Percentiles rank a stretch among this genome's conserved stretches.
Conservation (phyloP, 192 early-diverging fungal species). For the Backusella sp. region DNA sequence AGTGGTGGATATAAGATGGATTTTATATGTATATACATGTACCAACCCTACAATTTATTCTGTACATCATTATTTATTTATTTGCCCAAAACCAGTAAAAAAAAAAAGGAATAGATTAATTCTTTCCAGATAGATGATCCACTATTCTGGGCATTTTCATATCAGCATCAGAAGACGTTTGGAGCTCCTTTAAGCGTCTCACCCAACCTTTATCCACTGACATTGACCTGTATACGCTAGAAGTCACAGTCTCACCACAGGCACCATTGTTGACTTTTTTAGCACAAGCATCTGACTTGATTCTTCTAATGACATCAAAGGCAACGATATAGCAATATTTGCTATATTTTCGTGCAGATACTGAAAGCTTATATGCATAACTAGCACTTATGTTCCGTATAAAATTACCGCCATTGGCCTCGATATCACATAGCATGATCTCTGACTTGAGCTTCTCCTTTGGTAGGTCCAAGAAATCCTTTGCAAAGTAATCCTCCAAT, state of each 20-base stretch:
- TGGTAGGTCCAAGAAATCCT: not conserved
- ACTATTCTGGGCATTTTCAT: not conserved
- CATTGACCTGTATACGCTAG: not conserved
- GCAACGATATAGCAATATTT: conserved; percentile 24
- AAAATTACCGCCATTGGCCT: not conserved
- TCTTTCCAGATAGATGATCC: not conserved
- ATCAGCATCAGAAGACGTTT: not conserved
- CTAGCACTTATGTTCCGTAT: conserved; percentile 19
- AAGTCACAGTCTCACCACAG: not conserved
- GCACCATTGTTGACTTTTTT: not conserved
- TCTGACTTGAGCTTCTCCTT: not conserved
- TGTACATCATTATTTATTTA: too few species aligned
- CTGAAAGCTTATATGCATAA: conserved; percentile 17
- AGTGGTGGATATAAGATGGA: too few species aligned
- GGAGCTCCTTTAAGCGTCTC: not conserved
- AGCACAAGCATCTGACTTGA: conserved; percentile 24
- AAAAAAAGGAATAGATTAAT: not conserved
- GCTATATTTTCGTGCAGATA: conserved; percentile 7
- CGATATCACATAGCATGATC: conserved; percentile 5
- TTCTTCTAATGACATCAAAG: conserved; percentile 14
- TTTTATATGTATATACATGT: too few species aligned
- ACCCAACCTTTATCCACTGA: conserved; percentile 15
- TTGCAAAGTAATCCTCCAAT: conserved; percentile 14
- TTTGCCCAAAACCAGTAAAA: too few species aligned
- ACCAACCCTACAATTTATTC: too few species aligned